Base-by-base conservation (phyloP, 2,329 filamentous ascomycete species). In the Alternaria gaisen region DNA sequence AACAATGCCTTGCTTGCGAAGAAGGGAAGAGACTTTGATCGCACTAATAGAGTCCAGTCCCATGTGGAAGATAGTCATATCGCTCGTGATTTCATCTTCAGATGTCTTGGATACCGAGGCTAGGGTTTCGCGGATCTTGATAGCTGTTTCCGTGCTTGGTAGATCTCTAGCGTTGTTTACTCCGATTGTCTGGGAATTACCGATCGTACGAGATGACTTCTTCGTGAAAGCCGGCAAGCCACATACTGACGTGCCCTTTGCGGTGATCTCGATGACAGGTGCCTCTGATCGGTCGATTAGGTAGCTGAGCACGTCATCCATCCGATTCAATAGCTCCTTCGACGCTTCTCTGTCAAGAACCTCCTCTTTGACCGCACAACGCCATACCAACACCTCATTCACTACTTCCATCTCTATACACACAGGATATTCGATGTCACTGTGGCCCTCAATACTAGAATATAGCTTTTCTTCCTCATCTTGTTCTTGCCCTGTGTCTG, bases 1-100 rank as follows among this genome's bases (percentile, higher is more conserved):
- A 12, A 80, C 77, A 8, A 97, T 78, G 0, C 83, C 86, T 42
- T 83, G 79, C 66, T 86, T 90, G 42, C 87, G 88, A 4, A 97
- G 81, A 8, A 93, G 81, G 0, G 90, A 86, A 9, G 89, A 88
- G 4, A 93, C 88, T 71, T 95, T 96, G 80, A 97, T 95, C 1
- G 93, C 90, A 65, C 90, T 94, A 76, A 97, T 97, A 0, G 94
- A 97, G 75, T 97, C 94, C 1, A 97, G 86, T 0, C 94, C 94
- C 2, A 97, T 84, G 64, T 95, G 89, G 76, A 95, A 97, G 12
- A 97, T 86, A 0, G 86, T 92, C 52, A 88, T 86, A 1, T 83
- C 81, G 56, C 83, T 84, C 3, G 80, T 77, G 53, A 97, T 91
- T 2, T 87, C 82, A 0, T 82, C 72, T 18, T 83, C 77, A 0